Evolutionary conservation across 2,329 filamentous ascomycete genomes (phyloP).

Genomic region (Xylariaceae sp.): DNA sequence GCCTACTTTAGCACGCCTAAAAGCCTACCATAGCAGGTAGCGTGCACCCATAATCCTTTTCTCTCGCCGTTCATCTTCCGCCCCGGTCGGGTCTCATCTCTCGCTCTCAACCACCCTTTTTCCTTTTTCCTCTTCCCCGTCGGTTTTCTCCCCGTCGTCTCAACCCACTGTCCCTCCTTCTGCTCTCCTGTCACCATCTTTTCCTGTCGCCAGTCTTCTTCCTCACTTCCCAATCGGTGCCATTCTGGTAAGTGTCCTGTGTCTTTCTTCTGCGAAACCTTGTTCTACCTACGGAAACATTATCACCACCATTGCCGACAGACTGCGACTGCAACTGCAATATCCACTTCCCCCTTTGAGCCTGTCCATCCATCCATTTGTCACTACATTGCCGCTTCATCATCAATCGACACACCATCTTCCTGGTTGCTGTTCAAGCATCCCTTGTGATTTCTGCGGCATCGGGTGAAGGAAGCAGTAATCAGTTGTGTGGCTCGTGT

Average conservation of each 20-base stretch:
- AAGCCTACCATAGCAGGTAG: too few species aligned
- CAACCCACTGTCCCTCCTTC: conserved; percentile 11
- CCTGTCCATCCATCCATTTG: conserved; percentile 1
- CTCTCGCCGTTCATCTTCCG: background rate
- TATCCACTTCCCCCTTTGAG: conserved; percentile 3
- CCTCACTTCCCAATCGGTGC: background rate
- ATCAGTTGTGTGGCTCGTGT: too few species aligned
- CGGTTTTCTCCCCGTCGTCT: conserved; percentile 17
- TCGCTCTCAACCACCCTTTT: conserved; percentile 23
- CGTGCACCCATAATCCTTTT: too few species aligned
- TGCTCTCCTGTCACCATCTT: conserved; percentile 16
- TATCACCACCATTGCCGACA: background rate
- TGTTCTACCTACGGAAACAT: background rate
- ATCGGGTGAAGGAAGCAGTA: too few species aligned
- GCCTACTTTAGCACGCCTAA: too few species aligned
- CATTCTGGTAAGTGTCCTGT: conserved; percentile 4
- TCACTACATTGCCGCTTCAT: background rate
- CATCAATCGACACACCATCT: background rate
- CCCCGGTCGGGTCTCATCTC: background rate
- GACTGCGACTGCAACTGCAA: too few species aligned
- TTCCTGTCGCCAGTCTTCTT: conserved; percentile 15
- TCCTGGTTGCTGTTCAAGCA: too few species aligned
- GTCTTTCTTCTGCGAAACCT: conserved; percentile 3
- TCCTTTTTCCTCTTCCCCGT: conserved; percentile 23
- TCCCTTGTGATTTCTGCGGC: too few species aligned